Base-by-base conservation (phyloP, 331 rosid species). In the Prunus yedoensis region DNA sequence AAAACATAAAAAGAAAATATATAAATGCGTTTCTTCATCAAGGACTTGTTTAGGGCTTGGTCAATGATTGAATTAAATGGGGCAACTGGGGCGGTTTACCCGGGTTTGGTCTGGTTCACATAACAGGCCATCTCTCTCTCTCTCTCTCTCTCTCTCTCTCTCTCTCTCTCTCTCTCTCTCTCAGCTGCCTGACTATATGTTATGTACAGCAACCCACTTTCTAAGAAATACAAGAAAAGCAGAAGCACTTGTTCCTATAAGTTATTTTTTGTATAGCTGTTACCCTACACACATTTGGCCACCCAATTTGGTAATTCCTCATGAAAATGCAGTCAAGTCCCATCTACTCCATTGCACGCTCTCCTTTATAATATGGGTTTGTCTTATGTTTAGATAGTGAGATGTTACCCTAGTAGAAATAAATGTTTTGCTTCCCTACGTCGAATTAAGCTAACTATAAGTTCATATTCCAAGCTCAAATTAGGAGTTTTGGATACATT, bases 101-200 rank as follows among this genome's bases (percentile, higher is more conserved):
- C 82, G 89, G 87, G 51, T 58, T 53, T 71, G 84, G 96, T 91
- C 92, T 87, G 86, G 75, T 91, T 91, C 89, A 85, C 87, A 91
- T 80, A 75, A 74, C 53, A 69, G 41, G 67, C 53, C 68, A 38
- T 0, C 43, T 7, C 43, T 38, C 43, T 38, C 41, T 35, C 41
- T 32, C 38, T 32, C 35, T 32, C 35, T 0, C 43, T 7, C 43
- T 38, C 43, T 38, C 41, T 35, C 41, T 32, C 38, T 32, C 38
- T 0, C 43, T 7, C 43, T 38, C 43, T 38, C 41, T 35, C 41
- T 32, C 38, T 32, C 38, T 32, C 38, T n/a, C n/a, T n/a, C n/a
- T n/a, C n/a, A n/a, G n/a, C n/a, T n/a, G n/a, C 38, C 38, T 0
- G 38, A 32, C 38, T 32, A 32, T 32, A 32, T 5, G 38, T 25